phyloP scores from a whole-genome alignment of 176 grass and related monocot genomes.

The Carex scoparia region DNA sequence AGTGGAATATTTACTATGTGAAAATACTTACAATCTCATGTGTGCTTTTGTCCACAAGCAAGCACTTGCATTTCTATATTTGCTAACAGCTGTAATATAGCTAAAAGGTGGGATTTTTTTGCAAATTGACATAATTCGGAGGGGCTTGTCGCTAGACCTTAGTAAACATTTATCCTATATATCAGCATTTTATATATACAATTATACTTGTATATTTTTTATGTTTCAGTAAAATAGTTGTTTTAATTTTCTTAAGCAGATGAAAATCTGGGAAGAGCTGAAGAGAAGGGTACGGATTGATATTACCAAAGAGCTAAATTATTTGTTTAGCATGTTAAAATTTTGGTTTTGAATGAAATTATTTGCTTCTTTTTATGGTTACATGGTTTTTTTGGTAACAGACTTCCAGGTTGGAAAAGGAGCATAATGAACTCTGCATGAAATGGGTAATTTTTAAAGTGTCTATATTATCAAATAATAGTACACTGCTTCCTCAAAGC shows the following conservation, averaged over 20 bases:
- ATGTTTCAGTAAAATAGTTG: constrained; percentile 12
- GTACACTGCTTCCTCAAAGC: background rate
- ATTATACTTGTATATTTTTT: background rate
- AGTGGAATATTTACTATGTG: background rate
- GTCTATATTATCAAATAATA: background rate
- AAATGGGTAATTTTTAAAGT: constrained; percentile 50
- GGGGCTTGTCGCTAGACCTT: background rate
- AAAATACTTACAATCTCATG: background rate
- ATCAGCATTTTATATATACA: background rate
- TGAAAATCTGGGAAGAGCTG: constrained; percentile 63
- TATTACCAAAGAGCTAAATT: background rate
- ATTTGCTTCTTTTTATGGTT: background rate
- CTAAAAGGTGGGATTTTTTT: background rate
- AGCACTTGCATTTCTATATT: background rate
- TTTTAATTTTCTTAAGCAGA: constrained; percentile 44
- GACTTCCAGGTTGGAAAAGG: constrained; percentile 76
- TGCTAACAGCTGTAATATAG: background rate
- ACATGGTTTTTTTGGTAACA: constrained; percentile 34
- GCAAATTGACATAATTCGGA: background rate
- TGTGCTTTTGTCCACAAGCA: background rate
- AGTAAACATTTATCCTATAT: background rate
- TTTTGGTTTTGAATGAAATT: constrained; percentile 10
- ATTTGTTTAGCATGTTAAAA: background rate
- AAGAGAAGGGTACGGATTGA: constrained; percentile 47
- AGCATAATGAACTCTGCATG: constrained; percentile 75